Conservation (phyloP, 208 protist species). For the Acanthamoeba triangularis region DNA sequence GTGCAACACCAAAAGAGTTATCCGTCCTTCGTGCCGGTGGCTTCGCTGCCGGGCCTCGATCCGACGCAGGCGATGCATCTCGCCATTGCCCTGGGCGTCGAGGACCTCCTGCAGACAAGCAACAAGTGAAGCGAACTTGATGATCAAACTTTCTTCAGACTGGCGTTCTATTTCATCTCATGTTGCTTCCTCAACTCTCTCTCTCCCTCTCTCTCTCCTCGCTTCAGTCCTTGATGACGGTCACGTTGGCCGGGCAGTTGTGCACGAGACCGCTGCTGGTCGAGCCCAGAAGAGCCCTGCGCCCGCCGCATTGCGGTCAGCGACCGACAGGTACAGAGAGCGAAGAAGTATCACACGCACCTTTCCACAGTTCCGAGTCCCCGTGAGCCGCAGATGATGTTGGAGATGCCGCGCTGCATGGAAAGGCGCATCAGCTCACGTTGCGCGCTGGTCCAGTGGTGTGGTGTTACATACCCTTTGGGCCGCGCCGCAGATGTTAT, state of each 20-base stretch:
- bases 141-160: not conserved
- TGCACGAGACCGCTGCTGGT: slow-evolving; percentile 64
- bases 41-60: slow-evolving; percentile 33
- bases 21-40: slow-evolving; percentile 22
- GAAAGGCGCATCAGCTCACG: not conserved
- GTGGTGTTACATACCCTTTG: not conserved
- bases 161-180: not conserved
- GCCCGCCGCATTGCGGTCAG: not conserved
- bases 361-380: slow-evolving; percentile 13
- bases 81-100: slow-evolving; percentile 4
- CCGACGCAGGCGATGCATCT: not conserved
- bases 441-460: not conserved
- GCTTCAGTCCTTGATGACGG: slow-evolving; percentile 1
- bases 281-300: slow-evolving; percentile 18
- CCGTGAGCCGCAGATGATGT: slow-evolving; percentile 56
- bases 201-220: too few species aligned
- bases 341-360: not conserved
- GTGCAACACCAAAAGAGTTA: not conserved
- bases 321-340: not conserved
- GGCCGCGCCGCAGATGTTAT: slow-evolving; percentile 48
- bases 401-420: slow-evolving; percentile 4
- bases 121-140: not conserved
- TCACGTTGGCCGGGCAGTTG: slow-evolving; percentile 56
- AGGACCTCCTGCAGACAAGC: slow-evolving; percentile 34
- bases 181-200: not conserved